These are phyloP conservation scores for Sporothrix inflata DNA, from an alignment of 2,329 filamentous ascomycete genomes.

Conservation along the genomic window DNA sequence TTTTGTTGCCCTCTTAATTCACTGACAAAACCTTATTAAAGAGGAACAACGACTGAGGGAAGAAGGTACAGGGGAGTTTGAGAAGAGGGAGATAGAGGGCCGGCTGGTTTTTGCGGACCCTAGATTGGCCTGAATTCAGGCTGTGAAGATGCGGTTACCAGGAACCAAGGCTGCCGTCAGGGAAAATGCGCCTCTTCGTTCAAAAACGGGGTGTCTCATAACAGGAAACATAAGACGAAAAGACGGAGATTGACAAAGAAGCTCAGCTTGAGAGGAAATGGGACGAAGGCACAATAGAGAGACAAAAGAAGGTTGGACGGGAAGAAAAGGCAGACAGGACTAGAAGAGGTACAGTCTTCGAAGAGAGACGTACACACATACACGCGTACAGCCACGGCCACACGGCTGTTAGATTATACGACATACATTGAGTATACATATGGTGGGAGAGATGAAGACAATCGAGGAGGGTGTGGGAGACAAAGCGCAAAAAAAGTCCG, in stretches of 20 bases:
- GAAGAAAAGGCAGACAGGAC: not conserved
- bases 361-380: not conserved
- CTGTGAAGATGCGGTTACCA: slow-evolving; percentile 35
- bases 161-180: slow-evolving; percentile 33
- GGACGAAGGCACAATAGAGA: not conserved
- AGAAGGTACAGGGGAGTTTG: not conserved
- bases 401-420: not conserved
- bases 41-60: not conserved
- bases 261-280: not conserved
- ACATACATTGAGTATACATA: not conserved
- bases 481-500: slow-evolving; percentile 22
- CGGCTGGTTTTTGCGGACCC: slow-evolving; percentile 32
- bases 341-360: not conserved
- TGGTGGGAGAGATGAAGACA: not conserved
- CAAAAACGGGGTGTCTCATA: not conserved
- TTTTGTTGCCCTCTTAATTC: not conserved
- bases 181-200: not conserved
- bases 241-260: not conserved
- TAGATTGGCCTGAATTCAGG: slow-evolving; percentile 37
- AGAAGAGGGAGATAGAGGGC: slow-evolving; percentile 1
- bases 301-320: no score
- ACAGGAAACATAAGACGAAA: not conserved
- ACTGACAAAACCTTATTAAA: not conserved
- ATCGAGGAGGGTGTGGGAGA: not conserved
- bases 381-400: not conserved